A percentile compares a stretch with the other conserved stretches of the same genome.
These are phyloP conservation scores for Ascochyta lentis DNA, from an alignment of 2,329 filamentous ascomycete species.

Conservation along the genomic window DNA sequence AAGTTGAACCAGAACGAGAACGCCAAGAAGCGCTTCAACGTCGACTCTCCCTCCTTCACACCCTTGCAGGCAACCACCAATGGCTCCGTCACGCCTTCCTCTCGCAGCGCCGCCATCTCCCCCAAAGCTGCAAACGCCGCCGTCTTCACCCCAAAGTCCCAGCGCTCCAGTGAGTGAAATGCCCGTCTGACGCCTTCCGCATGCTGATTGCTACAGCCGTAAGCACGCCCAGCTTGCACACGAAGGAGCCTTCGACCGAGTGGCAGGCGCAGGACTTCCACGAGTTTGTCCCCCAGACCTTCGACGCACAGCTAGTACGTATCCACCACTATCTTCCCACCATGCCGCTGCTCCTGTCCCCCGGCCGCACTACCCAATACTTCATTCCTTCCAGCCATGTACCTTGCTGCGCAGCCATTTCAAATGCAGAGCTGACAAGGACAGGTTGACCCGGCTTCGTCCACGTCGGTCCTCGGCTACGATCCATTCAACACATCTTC, in stretches of 20 bases:
- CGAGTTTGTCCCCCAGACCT: constrained; percentile 64
- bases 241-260: constrained; percentile 56
- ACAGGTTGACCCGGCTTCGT: constrained; percentile 45
- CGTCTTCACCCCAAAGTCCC: constrained; percentile 76
- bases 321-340: not conserved
- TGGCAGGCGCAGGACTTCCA: constrained; percentile 58
- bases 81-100: constrained; percentile 53
- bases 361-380: not conserved
- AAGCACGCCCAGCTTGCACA: constrained; percentile 53
- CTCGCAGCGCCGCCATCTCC: constrained; percentile 79
- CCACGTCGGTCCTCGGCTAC: constrained; percentile 46
- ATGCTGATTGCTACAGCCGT: constrained; percentile 42
- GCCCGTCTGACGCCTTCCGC: not conserved
- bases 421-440: not conserved
- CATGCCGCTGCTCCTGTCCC: not conserved
- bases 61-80: constrained; percentile 64
- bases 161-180: constrained; percentile 48
- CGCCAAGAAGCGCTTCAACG: constrained; percentile 81
- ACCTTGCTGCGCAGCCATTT: not conserved
- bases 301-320: constrained; percentile 60
- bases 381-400: constrained; percentile 1
- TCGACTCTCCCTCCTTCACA: constrained; percentile 95
- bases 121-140: constrained; percentile 90
- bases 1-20: constrained; percentile 64
- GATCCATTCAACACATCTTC: constrained; percentile 54